Percentiles rank a stretch among this genome's conserved stretches.
These are phyloP conservation scores for Globisporangium uncinulatum DNA, from an alignment of 352 stramenopile genomes.

Conservation along the genomic window DNA sequence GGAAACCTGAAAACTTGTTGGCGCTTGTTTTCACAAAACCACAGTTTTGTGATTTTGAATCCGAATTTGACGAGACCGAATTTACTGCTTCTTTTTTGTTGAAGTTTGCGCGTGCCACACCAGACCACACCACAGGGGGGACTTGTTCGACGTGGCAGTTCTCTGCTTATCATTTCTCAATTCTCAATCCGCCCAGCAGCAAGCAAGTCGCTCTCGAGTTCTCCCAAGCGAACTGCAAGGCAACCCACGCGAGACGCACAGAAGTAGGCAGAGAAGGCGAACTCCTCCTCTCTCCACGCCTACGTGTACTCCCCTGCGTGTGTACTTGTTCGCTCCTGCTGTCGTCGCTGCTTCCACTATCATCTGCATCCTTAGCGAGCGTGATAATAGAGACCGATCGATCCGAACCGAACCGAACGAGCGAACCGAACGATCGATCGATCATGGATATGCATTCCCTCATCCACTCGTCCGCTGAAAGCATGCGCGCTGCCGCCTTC, in stretches of 20 bases:
- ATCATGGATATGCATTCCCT: constrained; percentile 76
- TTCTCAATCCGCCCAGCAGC: not conserved
- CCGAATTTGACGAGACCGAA: not conserved
- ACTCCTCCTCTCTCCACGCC: not conserved
- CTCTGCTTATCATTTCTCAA: too few relatives aligned
- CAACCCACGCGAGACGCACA: not conserved
- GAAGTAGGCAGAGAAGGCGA: not conserved
- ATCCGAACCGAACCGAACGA: not conserved
- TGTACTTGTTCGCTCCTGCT: not conserved
- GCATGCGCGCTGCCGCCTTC: constrained; percentile 17
- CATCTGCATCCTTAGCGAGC: not conserved
- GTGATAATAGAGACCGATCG: constrained; percentile 4
- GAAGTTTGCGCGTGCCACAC: constrained; percentile 11
- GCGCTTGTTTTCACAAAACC: too few relatives aligned
- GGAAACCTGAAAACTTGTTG: too few relatives aligned
- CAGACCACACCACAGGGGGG: not conserved
- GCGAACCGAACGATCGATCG: not conserved
- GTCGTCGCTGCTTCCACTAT: too few relatives aligned
- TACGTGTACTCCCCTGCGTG: not conserved
- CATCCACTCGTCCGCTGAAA: constrained; percentile 36
- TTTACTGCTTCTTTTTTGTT: constrained; percentile 31
- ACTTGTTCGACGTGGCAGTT: not conserved
- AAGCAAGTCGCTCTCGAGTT: not conserved
- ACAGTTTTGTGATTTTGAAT: too few relatives aligned
- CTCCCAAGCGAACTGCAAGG: not conserved